Conservation (phyloP, 139 green algal genomes). For the Astrephomene gubernaculifera region DNA sequence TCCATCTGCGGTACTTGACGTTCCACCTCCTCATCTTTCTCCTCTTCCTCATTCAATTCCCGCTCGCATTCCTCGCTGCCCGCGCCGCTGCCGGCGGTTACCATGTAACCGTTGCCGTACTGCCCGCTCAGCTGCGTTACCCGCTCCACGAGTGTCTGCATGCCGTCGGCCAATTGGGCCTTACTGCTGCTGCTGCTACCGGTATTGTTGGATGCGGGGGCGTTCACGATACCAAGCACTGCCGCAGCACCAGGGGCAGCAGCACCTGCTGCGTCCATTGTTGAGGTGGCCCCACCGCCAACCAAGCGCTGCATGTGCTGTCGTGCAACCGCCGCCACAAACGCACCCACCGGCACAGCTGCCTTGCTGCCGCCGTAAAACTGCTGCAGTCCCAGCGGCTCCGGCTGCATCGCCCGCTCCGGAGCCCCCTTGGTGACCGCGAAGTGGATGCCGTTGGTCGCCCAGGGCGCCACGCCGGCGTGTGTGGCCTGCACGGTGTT, state of each 20-base stretch:
- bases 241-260: neutral
- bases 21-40: conserved; percentile 66
- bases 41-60: conserved; percentile 64
- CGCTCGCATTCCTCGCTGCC: conserved; percentile 66
- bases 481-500: conserved; percentile 63
- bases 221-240: too few species aligned
- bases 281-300: neutral
- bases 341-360: neutral
- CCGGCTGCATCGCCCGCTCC: conserved; percentile 48
- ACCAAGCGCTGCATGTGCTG: neutral
- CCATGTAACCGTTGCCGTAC: conserved; percentile 11
- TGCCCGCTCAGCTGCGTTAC: neutral
- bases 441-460: conserved; percentile 61
- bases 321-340: neutral
- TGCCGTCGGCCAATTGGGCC: too few species aligned
- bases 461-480: conserved; percentile 41
- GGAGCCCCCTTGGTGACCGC: conserved; percentile 36
- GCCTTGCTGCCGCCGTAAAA: conserved; percentile 36
- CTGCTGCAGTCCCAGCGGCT: conserved; percentile 48
- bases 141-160: neutral
- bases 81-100: neutral
- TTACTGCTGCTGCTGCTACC: too few species aligned
- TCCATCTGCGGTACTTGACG: conserved; percentile 34
- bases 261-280: neutral
- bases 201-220: too few species aligned